Percentiles rank a stretch among this genome's conserved stretches.
Conservation (phyloP, 2,329 filamentous ascomycete genomes). For the Parafenestella ontariensis region DNA sequence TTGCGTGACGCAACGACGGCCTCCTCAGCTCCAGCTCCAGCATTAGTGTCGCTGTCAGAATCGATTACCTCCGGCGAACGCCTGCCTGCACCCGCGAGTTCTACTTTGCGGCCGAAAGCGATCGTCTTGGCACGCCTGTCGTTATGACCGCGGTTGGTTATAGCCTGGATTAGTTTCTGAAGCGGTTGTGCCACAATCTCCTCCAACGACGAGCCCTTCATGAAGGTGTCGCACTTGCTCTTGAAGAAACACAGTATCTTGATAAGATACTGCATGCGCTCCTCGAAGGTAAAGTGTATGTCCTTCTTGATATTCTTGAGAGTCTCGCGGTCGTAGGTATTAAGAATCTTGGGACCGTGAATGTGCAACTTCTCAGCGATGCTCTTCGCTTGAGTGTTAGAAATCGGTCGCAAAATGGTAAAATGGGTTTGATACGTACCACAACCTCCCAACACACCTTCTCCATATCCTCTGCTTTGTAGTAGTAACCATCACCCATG, state of each 20-base stretch:
- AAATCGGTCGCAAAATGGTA: neutral
- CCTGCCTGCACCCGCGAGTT: neutral
- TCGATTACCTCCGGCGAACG: neutral
- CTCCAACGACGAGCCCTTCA: neutral
- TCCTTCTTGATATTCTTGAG: neutral
- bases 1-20: neutral
- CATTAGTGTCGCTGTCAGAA: neutral
- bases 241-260: conserved; percentile 4
- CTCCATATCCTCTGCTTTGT: conserved; percentile 4
- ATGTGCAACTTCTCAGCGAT: neutral
- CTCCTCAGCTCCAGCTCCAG: neutral
- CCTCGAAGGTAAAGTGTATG: neutral
- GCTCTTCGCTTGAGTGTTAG: neutral
- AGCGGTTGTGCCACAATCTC: neutral
- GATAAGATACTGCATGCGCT: neutral
- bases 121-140: neutral
- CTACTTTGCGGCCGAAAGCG: neutral
- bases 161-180: neutral
- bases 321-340: neutral
- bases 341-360: neutral
- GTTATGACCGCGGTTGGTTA: neutral
- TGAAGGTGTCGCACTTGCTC: neutral
- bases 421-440: conserved; percentile 3
- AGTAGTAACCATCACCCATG: conserved; percentile 4
- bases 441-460: conserved; percentile 15